Base-by-base conservation (phyloP, 768 basidiomycete species). In the Suillus subalutaceus region DNA sequence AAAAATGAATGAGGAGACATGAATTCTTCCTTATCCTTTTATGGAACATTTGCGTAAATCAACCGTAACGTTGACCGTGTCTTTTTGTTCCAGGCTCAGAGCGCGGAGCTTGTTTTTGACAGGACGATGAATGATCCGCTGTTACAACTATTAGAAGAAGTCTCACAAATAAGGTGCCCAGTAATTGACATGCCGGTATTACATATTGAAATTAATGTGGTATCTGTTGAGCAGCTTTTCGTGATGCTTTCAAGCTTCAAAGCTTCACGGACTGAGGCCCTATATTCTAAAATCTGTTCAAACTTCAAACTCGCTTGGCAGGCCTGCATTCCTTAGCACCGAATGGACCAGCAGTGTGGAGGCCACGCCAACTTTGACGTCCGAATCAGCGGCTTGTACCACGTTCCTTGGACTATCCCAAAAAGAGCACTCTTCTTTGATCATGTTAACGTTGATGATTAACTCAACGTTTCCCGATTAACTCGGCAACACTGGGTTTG, bases 91-190 rank as follows among this genome's bases (percentile, higher is more conserved):
- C 26, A 59, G 35, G 12, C 10, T 56, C 52, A 16, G 23, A n/a
- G 6, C 2, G 23, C 4, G 4, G n/a, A 46, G 50, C 12, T 52
- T 53, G 20, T 46, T 46, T 46, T 1, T 50, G 48, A 50, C 35
- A 58, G n/a, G 37, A n/a, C 20, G 55, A 35, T 56, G 50, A 56
- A 32, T 57, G 35, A 35, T 37, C 55, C 55, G 53, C 50, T 50
- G 48, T 48, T n/a, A n/a, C 35, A 35, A 6, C 35, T 46, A 48
- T 41, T 16, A 6, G 13, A 20, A 50, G 50, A 52, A 52, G 50
- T 10, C 30, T 53, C 16, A 18, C 32, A 55, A 32, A 9, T 10
- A 55, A 55, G 53, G 20, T 35, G 12, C 55, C 20, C 53, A 32
- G 9, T 56, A 53, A 53, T 56, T n/a, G 37, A 56, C 10, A 35